Base-by-base conservation (phyloP, 2,329 filamentous ascomycete species). In the Calonectria honghensis region DNA sequence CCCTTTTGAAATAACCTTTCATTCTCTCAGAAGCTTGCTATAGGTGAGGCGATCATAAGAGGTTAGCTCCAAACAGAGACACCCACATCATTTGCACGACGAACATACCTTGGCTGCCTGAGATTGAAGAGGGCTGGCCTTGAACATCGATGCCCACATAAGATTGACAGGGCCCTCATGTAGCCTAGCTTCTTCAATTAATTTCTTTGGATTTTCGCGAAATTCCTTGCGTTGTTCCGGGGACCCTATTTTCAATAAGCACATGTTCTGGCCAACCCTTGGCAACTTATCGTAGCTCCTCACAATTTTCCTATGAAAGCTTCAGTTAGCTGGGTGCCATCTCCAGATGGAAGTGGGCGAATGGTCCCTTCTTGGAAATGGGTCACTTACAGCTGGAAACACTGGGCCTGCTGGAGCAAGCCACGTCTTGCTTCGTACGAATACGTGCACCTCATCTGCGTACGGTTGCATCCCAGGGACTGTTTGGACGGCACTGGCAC, bases 391-490 rank as follows among this genome's bases (percentile, higher is more conserved):
- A 6, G 24, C 11, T 39, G 57, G 35, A 14, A 41, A 18, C 4
- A 41, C 57, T 18, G 57, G 57, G 9, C 57, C 57, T 29, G 57
- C 57, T 10, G 57, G 24, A 18, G 57, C 57, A 27, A 61, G 57
- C 57, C 57, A 61, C 20, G 57, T 61, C 35, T 61, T 61, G 14
- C 57, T 61, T 41, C 57, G 57, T 18, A 61, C 57, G 29, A 61
- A 61, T 6, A 61, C 35, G 16, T 61, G 57, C 24, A 61, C 4
- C 24, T 61, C n/a, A 39, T 41, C 35, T 0, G 24, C 35, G 27
- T 61, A 41, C 6, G 57, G 57, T 11, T 61, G 57, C 57, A 61
- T 61, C 9, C 57, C 57, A 1, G 57, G 57, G 13, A 61, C 57
- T 29, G 57, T 61, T 37, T 61, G 57, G 0, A 61, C 57, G 3